Percentiles rank a stretch among this genome's conserved stretches.
Evolutionary conservation across 768 basidiomycete species (phyloP).

Genomic region (Leccinum fibrillosum): DNA sequence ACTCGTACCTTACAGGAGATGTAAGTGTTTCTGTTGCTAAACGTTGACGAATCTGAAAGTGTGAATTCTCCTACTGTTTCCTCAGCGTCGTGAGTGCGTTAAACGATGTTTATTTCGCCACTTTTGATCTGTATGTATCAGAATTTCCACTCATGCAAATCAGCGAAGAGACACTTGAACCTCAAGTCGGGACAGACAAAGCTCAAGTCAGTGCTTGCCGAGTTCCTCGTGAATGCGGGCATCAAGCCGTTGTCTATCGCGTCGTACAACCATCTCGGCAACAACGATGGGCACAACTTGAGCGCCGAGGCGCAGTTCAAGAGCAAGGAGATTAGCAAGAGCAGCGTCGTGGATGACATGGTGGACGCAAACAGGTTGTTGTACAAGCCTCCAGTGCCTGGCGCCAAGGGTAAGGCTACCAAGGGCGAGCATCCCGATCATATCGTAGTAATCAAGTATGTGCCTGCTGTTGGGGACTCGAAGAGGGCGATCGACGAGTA

Average conservation of each 20-base stretch:
- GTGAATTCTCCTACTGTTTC: no score
- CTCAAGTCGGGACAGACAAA: slow-evolving; percentile 98
- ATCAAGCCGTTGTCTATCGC: slow-evolving; percentile 98
- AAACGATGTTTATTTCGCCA: no score
- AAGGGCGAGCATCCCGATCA: slow-evolving; percentile 99
- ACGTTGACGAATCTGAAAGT: background rate
- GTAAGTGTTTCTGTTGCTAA: background rate
- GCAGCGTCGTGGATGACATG: slow-evolving; percentile 97
- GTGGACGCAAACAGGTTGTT: slow-evolving; percentile 86
- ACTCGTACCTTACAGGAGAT: background rate
- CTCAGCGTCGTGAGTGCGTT: no score
- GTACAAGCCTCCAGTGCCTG: slow-evolving; percentile 75
- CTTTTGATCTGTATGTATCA: no score
- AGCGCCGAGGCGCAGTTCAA: slow-evolving; percentile 91
- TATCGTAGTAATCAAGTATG: slow-evolving; percentile 95
- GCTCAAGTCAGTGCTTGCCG: slow-evolving; percentile 94
- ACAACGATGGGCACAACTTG: slow-evolving; percentile 95
- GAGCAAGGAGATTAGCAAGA: slow-evolving; percentile 98
- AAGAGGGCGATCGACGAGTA: slow-evolving; percentile 99
- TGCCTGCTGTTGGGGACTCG: slow-evolving; percentile 94
- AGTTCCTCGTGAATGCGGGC: slow-evolving; percentile 98
- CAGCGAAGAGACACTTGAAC: slow-evolving; percentile 28
- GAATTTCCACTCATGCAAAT: no score
- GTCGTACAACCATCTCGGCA: slow-evolving; percentile 98
- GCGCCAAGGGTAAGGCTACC: slow-evolving; percentile 49